Evolutionary conservation across 768 basidiomycete genomes (phyloP).

Genomic region (Rhizopogon roseolus): DNA sequence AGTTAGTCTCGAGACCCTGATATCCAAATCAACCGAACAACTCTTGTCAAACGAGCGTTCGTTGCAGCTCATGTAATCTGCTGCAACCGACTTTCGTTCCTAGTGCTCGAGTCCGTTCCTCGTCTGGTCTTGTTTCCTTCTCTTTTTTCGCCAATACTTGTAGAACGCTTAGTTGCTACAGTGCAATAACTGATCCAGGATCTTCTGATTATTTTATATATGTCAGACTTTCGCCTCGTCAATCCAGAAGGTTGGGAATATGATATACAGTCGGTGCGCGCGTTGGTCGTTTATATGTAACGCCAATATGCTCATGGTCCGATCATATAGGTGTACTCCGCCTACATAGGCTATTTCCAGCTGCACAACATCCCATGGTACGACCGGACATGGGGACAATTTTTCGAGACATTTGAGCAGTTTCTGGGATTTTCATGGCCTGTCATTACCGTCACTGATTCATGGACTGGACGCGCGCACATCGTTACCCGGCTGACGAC

Average conservation of each 20-base stretch:
- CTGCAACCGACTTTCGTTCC: not conserved
- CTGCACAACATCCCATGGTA: slow-evolving; percentile 69
- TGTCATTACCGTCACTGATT: slow-evolving; percentile 70
- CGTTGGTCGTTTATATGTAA: not conserved
- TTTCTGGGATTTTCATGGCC: slow-evolving; percentile 86
- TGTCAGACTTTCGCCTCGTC: slow-evolving; percentile 70
- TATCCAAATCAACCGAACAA: no score
- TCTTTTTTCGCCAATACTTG: not conserved
- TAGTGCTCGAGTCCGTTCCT: not conserved
- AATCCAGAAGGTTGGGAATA: slow-evolving; percentile 78
- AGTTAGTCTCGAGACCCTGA: no score
- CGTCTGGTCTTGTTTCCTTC: not conserved
- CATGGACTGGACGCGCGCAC: slow-evolving; percentile 66
- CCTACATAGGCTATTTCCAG: slow-evolving; percentile 79
- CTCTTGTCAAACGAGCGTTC: no score
- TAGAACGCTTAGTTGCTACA: not conserved
- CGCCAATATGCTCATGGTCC: not conserved
- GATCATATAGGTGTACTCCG: slow-evolving; percentile 55
- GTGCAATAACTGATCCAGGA: not conserved
- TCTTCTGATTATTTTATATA: slow-evolving; percentile 29
- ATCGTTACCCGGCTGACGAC: slow-evolving; percentile 74
- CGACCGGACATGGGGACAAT: slow-evolving; percentile 73
- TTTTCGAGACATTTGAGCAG: slow-evolving; percentile 74
- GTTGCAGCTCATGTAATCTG: no score
- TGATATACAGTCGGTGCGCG: slow-evolving; percentile 69